phyloP scores from a whole-genome alignment of 208 protist species.

The Trypanosoma grayi region DNA sequence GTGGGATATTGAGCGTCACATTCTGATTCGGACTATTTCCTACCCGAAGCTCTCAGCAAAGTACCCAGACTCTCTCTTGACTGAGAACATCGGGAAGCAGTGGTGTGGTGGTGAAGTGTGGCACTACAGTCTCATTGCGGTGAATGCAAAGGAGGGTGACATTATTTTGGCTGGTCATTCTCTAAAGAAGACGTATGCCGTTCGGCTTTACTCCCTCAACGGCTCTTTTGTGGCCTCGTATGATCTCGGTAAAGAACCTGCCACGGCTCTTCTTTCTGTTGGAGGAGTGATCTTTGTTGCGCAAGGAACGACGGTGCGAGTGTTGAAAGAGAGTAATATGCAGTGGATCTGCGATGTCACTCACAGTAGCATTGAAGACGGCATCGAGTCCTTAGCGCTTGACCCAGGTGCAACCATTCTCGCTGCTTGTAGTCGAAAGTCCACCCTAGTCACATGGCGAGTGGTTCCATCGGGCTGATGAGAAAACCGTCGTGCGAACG shows the following conservation, averaged over 20 bases:
- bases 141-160: constrained; percentile 31
- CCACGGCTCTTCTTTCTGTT: constrained; percentile 27
- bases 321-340: constrained; percentile 17
- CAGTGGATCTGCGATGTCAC: constrained; percentile 21
- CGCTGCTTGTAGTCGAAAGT: constrained; percentile 21
- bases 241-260: constrained; percentile 9
- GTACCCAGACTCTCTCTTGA: constrained; percentile 10
- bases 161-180: constrained; percentile 30
- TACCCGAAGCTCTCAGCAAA: not conserved
- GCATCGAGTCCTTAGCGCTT: constrained; percentile 28
- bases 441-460: constrained; percentile 29
- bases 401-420: constrained; percentile 21
- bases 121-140: constrained; percentile 19
- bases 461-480: constrained; percentile 2
- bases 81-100: not conserved
- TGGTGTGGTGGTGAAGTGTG: constrained; percentile 1
- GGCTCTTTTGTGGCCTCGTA: constrained; percentile 19
- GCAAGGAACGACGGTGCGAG: constrained; percentile 7
- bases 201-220: constrained; percentile 27
- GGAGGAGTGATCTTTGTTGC: constrained; percentile 30
- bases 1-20: constrained; percentile 28
- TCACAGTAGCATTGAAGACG: constrained; percentile 25
- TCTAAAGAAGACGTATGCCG: not conserved
- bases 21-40: constrained; percentile 29
- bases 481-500: not conserved